A percentile compares a stretch with the other conserved stretches of the same genome.
These are phyloP conservation scores for Juglanconis oblonga DNA, from an alignment of 2,329 filamentous ascomycete species.

Conservation along the genomic window DNA sequence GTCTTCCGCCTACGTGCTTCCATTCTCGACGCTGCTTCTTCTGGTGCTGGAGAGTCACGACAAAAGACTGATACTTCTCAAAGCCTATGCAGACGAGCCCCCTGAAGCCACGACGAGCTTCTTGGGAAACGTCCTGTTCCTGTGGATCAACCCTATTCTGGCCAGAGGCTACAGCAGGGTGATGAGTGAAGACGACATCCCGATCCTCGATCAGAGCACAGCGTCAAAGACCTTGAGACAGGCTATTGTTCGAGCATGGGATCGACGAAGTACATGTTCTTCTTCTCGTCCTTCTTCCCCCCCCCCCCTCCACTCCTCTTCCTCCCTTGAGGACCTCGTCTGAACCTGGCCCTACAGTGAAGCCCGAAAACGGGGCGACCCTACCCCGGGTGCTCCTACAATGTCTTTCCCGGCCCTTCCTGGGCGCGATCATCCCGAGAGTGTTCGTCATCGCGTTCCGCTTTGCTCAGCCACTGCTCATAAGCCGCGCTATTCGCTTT, in stretches of 20 bases:
- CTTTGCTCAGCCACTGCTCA: constrained; percentile 39
- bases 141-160: constrained; percentile 32
- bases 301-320: no score
- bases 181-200: constrained; percentile 25
- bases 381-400: constrained; percentile 30
- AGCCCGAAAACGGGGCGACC: constrained; percentile 23
- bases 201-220: constrained; percentile 24
- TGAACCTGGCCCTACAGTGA: constrained; percentile 17
- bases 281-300: no score
- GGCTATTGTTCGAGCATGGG: constrained; percentile 26
- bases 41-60: constrained; percentile 20
- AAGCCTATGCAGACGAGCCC: constrained; percentile 16
- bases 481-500: constrained; percentile 34
- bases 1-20: not conserved
- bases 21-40: constrained; percentile 24
- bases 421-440: constrained; percentile 32
- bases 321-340: not conserved
- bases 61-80: constrained; percentile 20
- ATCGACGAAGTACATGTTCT: constrained; percentile 24
- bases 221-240: constrained; percentile 22
- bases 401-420: constrained; percentile 28
- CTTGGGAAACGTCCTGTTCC: constrained; percentile 28
- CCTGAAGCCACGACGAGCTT: constrained; percentile 28
- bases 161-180: constrained; percentile 26
- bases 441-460: constrained; percentile 36